phyloP scores from a whole-genome alignment of 2,329 filamentous ascomycete genomes.

The Aspergillus proliferans region DNA sequence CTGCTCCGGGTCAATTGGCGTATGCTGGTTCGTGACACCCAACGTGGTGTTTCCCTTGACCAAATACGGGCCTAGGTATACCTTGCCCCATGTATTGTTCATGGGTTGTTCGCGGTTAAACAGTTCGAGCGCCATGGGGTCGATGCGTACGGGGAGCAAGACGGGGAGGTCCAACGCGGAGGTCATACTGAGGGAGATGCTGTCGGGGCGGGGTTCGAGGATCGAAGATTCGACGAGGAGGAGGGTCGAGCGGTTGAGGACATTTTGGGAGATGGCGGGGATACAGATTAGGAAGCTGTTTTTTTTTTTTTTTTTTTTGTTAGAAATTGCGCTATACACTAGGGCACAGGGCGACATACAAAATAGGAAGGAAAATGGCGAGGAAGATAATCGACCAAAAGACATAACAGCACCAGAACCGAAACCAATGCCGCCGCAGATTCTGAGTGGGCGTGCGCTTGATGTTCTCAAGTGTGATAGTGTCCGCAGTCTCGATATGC shows the following conservation, averaged over 20 bases:
- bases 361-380: slow-evolving; percentile 35
- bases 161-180: slow-evolving; percentile 33
- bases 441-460: slow-evolving; percentile 20
- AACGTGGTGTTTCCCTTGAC: slow-evolving; percentile 33
- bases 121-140: slow-evolving; percentile 27
- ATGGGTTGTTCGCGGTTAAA: slow-evolving; percentile 25
- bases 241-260: slow-evolving; percentile 32
- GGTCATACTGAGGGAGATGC: slow-evolving; percentile 27
- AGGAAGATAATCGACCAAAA: slow-evolving; percentile 30
- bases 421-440: slow-evolving; percentile 29
- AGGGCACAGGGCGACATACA: slow-evolving; percentile 24
- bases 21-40: slow-evolving; percentile 16
- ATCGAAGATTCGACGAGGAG: slow-evolving; percentile 31
- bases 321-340: background rate
- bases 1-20: slow-evolving; percentile 20
- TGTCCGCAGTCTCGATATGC: slow-evolving; percentile 22
- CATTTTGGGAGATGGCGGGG: slow-evolving; percentile 36
- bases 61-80: slow-evolving; percentile 16
- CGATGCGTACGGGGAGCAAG: slow-evolving; percentile 31
- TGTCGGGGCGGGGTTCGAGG: slow-evolving; percentile 27
- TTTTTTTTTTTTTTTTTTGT: background rate
- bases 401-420: slow-evolving; percentile 35
- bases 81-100: slow-evolving; percentile 23
- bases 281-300: slow-evolving; percentile 34
- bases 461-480: slow-evolving; percentile 19